These are phyloP conservation scores for Termitomyces sp. DNA, from an alignment of 768 basidiomycete genomes.

Conservation along the genomic window DNA sequence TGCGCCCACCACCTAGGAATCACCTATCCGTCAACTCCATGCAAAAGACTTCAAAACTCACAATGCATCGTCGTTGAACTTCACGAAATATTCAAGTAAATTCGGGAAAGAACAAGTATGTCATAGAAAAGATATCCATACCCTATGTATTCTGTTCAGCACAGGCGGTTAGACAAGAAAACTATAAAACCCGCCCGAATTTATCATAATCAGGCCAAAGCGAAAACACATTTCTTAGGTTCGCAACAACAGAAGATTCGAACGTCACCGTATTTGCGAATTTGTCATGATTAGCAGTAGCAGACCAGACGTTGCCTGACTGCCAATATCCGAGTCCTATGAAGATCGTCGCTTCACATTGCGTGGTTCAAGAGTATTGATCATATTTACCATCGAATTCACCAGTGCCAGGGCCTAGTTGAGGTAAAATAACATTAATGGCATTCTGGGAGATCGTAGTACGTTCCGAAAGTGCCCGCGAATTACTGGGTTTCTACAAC, in stretches of 20 bases:
- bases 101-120: not conserved
- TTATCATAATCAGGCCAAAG: slow-evolving; percentile 35
- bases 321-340: slow-evolving; percentile 50
- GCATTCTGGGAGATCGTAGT: slow-evolving; percentile 36
- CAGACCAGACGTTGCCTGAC: slow-evolving; percentile 44
- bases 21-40: not conserved
- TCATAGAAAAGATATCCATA: not conserved
- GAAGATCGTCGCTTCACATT: not conserved
- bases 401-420: slow-evolving; percentile 27
- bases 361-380: not conserved
- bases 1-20: slow-evolving; percentile 45
- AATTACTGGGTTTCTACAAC: slow-evolving; percentile 35
- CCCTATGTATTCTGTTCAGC: not conserved
- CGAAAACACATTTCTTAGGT: slow-evolving; percentile 34
- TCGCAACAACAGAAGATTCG: slow-evolving; percentile 29
- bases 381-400: slow-evolving; percentile 35
- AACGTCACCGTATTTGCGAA: slow-evolving; percentile 31
- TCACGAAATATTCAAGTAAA: not conserved
- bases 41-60: slow-evolving; percentile 12
- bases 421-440: slow-evolving; percentile 34
- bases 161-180: too few species aligned
- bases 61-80: slow-evolving; percentile 48
- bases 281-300: slow-evolving; percentile 43
- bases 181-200: slow-evolving; percentile 22
- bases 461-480: slow-evolving; percentile 29